Evolutionary conservation across 352 stramenopile species (phyloP).

Genomic region (Globisporangium cystogenes): DNA sequence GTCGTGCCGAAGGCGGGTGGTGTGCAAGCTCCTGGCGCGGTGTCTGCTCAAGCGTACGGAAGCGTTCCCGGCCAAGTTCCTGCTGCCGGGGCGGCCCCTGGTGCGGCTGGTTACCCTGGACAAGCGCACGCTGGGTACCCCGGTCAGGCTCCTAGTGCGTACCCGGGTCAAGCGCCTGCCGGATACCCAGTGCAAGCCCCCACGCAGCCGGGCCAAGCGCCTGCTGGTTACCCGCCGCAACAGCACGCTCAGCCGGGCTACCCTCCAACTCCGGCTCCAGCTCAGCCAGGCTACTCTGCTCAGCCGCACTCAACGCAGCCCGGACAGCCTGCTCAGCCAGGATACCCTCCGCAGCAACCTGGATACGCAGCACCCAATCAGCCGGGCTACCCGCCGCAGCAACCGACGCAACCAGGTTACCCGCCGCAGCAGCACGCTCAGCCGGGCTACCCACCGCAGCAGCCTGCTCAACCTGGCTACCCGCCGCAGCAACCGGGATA

Average conservation of each 20-base stretch:
- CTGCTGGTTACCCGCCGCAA: conserved; percentile 18
- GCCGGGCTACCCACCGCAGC: background rate
- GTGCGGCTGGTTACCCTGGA: conserved; percentile 18
- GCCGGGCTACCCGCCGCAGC: conserved; percentile 11
- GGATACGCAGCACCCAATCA: background rate
- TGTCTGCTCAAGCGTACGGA: conserved; percentile 11
- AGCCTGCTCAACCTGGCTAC: conserved; percentile 11
- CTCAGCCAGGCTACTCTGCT: conserved; percentile 19
- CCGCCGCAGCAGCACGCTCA: background rate
- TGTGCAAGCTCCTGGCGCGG: conserved; percentile 7
- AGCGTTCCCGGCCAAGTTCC: conserved; percentile 4
- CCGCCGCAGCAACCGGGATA: conserved; percentile 5
- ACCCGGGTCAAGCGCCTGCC: conserved; percentile 6
- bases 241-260: conserved; percentile 13
- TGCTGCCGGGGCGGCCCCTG: conserved; percentile 1
- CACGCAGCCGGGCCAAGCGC: no score
- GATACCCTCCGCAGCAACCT: conserved; percentile 21
- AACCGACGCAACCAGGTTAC: background rate
- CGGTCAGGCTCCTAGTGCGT: conserved; percentile 11
- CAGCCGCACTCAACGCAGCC: conserved; percentile 7
- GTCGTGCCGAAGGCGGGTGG: conserved; percentile 7
- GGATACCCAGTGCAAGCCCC: conserved; percentile 13
- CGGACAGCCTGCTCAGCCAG: conserved; percentile 9
- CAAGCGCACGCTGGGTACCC: conserved; percentile 13
- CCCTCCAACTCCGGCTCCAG: conserved; percentile 5